Percentiles rank a stretch among this genome's conserved stretches.
Conservation (phyloP, 257 asterid species). For the Penstemon eatonii region DNA sequence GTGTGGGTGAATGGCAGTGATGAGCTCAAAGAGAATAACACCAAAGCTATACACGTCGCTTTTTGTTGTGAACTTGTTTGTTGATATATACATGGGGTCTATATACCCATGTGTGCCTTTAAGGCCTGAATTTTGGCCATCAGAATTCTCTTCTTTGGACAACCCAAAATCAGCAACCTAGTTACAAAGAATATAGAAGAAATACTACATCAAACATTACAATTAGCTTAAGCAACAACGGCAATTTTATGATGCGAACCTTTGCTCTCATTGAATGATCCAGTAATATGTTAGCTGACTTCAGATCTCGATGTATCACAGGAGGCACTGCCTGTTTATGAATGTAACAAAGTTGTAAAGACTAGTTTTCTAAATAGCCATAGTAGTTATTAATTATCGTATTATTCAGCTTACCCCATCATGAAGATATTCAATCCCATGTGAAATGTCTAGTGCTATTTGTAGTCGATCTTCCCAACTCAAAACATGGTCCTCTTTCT, state of each 20-base stretch:
- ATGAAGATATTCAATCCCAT: conserved; percentile 93
- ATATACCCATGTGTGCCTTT: conserved; percentile 96
- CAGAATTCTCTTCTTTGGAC: conserved; percentile 84
- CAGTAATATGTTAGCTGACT: conserved; percentile 84
- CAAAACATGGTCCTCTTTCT: conserved; percentile 57
- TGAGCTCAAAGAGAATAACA: conserved; percentile 89
- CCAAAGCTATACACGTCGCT: conserved; percentile 97
- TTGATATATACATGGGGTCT: conserved; percentile 83
- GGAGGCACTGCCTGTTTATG: conserved; percentile 88
- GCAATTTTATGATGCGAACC: conserved; percentile 38
- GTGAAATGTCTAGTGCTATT: conserved; percentile 88
- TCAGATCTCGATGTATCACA: conserved; percentile 85
- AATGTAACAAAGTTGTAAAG: conserved; percentile 24
- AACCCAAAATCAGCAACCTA: conserved; percentile 99
- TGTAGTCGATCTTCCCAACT: conserved; percentile 93
- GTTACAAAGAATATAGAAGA: conserved; percentile 21
- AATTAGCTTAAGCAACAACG: conserved; percentile 11
- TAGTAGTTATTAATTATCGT: conserved; percentile 8
- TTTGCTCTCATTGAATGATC: conserved; percentile 85
- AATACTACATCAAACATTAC: neutral
- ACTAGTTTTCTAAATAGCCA: conserved; percentile 13
- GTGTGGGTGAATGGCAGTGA: conserved; percentile 97
- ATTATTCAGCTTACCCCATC: conserved; percentile 73
- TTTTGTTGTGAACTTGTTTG: conserved; percentile 77
- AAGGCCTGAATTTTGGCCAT: conserved; percentile 80